These are phyloP conservation scores for Tetramitus jugosus DNA, from an alignment of 208 protist genomes.

Conservation along the genomic window DNA sequence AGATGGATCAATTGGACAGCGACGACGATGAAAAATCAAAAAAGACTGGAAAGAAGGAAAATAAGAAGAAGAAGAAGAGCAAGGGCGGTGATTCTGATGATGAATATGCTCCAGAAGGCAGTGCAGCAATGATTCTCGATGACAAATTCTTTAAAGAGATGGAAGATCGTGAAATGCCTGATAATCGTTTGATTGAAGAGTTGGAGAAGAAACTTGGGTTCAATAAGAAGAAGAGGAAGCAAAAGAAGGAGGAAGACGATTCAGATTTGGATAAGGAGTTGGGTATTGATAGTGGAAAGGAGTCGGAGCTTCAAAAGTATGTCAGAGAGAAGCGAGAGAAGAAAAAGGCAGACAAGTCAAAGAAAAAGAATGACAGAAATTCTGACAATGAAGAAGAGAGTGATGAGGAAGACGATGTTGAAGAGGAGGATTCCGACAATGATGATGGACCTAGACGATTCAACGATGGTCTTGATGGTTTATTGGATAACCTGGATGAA, in stretches of 20 bases:
- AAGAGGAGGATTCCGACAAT: neutral
- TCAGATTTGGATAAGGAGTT: neutral
- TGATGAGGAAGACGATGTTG: neutral
- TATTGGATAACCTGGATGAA: neutral
- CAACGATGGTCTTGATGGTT: neutral
- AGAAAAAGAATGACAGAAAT: neutral
- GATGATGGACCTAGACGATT: too few relatives aligned
- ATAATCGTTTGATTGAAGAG: neutral
- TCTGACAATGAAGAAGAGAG: neutral
- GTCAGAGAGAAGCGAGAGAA: neutral
- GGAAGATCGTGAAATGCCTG: neutral
- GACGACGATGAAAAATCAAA: neutral
- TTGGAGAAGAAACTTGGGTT: conserved; percentile 13
- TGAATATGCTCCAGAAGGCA: neutral
- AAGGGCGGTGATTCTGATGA: neutral
- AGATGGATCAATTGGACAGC: too few relatives aligned
- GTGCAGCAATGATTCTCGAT: neutral
- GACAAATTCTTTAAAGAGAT: neutral
- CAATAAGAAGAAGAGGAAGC: neutral
- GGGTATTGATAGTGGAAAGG: too few relatives aligned
- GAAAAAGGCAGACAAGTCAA: neutral
- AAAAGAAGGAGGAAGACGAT: neutral
- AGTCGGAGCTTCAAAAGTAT: neutral
- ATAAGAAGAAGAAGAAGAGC: too few relatives aligned
- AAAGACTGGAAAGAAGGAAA: neutral